Evolutionary conservation across 73 alveolate genomes (phyloP).

Genomic region (Paraurostyla sp.): DNA sequence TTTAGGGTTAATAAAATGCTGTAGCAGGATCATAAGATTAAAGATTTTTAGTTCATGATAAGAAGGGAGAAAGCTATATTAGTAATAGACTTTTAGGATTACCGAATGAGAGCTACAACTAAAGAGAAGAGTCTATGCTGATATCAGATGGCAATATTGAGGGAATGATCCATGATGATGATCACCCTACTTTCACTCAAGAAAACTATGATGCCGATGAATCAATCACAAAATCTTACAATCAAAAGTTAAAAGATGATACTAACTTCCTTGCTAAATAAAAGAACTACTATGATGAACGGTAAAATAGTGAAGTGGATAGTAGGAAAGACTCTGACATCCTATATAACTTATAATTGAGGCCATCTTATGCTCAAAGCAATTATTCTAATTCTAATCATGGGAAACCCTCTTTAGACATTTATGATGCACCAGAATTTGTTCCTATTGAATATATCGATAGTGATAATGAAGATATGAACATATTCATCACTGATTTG

Average conservation of each 20-base stretch:
- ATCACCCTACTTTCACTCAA: not conserved
- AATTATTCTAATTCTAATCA: not conserved
- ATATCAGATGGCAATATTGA: not conserved
- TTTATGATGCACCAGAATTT: not conserved
- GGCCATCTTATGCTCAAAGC: not conserved
- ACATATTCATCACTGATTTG: not conserved
- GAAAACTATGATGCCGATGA: not conserved
- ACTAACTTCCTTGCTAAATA: slow-evolving; percentile 1
- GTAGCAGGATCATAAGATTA: too few relatives aligned
- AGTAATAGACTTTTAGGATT: not conserved
- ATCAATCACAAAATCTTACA: slow-evolving; percentile 9
- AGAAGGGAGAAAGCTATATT: not conserved
- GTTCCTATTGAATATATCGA: not conserved
- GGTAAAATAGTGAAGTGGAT: not conserved
- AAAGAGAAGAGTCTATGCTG: not conserved
- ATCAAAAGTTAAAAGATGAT: slow-evolving; percentile 18
- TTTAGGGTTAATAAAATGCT: not conserved
- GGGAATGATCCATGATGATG: not conserved
- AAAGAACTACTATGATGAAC: not conserved
- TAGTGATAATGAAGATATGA: slow-evolving; percentile 7
- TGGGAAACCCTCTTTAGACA: not conserved
- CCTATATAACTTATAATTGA: not conserved
- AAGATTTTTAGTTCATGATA: too few relatives aligned
- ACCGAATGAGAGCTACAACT: not conserved
- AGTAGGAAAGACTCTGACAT: not conserved